phyloP scores from a whole-genome alignment of 1,139 yeast species.

The Candida tunisiensis region DNA sequence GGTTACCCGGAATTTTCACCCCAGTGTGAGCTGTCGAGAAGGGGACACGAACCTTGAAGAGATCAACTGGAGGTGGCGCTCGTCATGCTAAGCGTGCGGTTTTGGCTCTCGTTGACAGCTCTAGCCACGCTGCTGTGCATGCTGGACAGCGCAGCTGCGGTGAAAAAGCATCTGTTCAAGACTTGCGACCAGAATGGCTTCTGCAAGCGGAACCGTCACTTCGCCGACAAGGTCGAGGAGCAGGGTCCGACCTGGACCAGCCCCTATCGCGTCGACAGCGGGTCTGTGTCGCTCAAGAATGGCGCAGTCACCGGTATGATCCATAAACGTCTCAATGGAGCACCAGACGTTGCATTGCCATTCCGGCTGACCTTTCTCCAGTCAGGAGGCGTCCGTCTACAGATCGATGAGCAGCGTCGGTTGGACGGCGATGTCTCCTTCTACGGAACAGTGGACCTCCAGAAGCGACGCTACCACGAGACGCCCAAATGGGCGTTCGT shows the following conservation, averaged over 20 bases:
- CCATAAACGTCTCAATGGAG: slow-evolving; percentile 22
- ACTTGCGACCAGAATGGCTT: slow-evolving; percentile 74
- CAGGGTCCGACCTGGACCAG: slow-evolving; percentile 17
- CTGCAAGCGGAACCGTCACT: slow-evolving; percentile 66
- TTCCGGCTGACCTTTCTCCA: slow-evolving; percentile 38
- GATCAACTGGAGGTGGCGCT: no score
- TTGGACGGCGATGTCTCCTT: slow-evolving; percentile 18
- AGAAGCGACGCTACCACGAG: slow-evolving; percentile 37
- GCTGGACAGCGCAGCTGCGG: slow-evolving; percentile 29
- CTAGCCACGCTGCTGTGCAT: no score
- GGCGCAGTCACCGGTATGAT: slow-evolving; percentile 28
- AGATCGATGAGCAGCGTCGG: slow-evolving; percentile 43
- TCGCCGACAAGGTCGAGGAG: slow-evolving; percentile 32
- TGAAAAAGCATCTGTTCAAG: slow-evolving; percentile 58
- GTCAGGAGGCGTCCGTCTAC: slow-evolving; percentile 39
- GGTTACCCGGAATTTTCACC: no score
- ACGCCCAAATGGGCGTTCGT: no score
- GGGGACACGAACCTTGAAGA: no score
- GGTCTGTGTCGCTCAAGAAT: slow-evolving; percentile 19
- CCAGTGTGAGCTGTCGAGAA: no score
- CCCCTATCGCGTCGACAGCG: slow-evolving; percentile 37
- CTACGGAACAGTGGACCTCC: slow-evolving; percentile 4
- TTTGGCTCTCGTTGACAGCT: slow-evolving; percentile 6
- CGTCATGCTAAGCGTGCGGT: slow-evolving; percentile 3
- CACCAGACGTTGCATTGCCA: slow-evolving; percentile 27